Percentiles rank a stretch among this genome's conserved stretches.
phyloP scores from a whole-genome alignment of 306 rosid genomes.

The Quercus alba region DNA sequence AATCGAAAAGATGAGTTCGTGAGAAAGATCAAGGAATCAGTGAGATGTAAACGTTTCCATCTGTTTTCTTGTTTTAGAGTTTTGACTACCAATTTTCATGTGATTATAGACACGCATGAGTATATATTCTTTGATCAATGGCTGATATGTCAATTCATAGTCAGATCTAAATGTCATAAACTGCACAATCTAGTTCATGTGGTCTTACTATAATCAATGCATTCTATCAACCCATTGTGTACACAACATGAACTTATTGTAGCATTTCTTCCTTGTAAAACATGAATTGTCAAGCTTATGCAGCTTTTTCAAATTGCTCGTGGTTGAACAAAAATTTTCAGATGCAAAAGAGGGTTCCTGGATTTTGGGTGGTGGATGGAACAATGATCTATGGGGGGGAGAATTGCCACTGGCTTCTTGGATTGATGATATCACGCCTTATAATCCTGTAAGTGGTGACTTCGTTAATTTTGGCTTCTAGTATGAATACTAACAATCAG shows the following conservation, averaged over 20 bases:
- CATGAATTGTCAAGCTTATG: background rate
- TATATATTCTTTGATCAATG: slow-evolving; percentile 9
- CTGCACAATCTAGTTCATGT: background rate
- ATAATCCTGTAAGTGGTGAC: slow-evolving; percentile 66
- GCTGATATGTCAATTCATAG: background rate
- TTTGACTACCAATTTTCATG: background rate
- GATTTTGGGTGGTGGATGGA: slow-evolving; percentile 97
- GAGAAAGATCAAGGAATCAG: slow-evolving; percentile 57
- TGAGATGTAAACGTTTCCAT: slow-evolving; percentile 41
- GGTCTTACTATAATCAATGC: background rate
- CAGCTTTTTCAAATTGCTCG: background rate
- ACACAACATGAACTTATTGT: background rate
- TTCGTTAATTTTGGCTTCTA: slow-evolving; percentile 11
- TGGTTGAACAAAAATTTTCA: slow-evolving; percentile 19
- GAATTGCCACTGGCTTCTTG: slow-evolving; percentile 71
- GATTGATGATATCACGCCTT: slow-evolving; percentile 66
- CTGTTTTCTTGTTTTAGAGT: slow-evolving; percentile 2
- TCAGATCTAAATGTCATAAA: background rate
- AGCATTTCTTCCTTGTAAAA: background rate
- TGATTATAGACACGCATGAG: slow-evolving; percentile 1
- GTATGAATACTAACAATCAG: background rate
- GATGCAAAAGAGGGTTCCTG: slow-evolving; percentile 69
- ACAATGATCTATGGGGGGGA: slow-evolving; percentile 89
- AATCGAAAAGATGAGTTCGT: slow-evolving; percentile 54
- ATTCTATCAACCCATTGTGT: background rate